A percentile compares a stretch with the other conserved stretches of the same genome.
Conservation (phyloP, 2,329 filamentous ascomycete genomes). For the Botrytis tulipae region DNA sequence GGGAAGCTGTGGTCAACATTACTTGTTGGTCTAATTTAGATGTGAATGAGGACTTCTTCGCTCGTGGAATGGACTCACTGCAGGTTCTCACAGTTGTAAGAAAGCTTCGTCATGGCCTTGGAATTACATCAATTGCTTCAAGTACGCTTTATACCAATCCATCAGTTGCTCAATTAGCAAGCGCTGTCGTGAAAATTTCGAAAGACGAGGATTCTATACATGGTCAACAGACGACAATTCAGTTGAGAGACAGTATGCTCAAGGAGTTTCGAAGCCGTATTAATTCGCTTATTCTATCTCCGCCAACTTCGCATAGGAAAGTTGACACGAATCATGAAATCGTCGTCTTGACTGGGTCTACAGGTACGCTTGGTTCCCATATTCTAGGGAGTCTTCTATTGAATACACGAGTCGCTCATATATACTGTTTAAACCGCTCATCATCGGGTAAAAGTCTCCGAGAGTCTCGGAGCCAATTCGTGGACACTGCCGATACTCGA, state of each 20-base stretch:
- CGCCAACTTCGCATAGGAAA: neutral
- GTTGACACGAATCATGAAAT: neutral
- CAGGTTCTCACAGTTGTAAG: neutral
- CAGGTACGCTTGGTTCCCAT: neutral
- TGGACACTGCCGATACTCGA: slow-evolving; percentile 6
- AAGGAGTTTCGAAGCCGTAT: neutral
- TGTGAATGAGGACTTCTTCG: neutral
- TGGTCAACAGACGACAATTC: neutral
- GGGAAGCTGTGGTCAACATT: no score
- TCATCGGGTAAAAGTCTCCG: neutral
- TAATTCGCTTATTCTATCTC: neutral
- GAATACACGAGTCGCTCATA: neutral
- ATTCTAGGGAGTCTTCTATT: neutral
- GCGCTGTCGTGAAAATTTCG: neutral
- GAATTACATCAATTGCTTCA: neutral
- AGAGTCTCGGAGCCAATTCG: neutral
- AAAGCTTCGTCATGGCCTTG: neutral
- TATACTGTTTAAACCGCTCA: slow-evolving; percentile 10
- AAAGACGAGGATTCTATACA: neutral
- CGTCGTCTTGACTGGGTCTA: neutral
- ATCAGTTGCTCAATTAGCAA: neutral
- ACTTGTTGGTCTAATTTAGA: neutral
- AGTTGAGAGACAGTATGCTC: neutral
- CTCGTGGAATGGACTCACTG: neutral
- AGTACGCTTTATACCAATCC: neutral